These are phyloP conservation scores for Zygoascus meyerae DNA, from an alignment of 1,139 yeast genomes.

Conservation along the genomic window DNA sequence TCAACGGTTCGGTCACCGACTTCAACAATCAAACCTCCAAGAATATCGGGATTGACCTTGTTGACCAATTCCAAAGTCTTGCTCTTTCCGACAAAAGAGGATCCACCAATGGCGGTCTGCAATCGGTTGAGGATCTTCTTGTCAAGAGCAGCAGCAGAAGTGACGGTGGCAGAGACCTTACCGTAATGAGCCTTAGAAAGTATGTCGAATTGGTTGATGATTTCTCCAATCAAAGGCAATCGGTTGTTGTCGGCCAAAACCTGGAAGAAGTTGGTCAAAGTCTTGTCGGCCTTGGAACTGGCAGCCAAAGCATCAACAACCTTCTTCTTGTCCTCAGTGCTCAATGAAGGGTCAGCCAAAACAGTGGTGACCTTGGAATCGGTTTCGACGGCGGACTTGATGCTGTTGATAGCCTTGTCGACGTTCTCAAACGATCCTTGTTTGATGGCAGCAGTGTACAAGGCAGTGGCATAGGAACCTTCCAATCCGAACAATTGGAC, in stretches of 20 bases:
- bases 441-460: constrained; percentile 87
- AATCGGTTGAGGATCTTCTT: constrained; percentile 72
- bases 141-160: constrained; percentile 82
- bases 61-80: constrained; percentile 81
- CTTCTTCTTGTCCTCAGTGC: constrained; percentile 63
- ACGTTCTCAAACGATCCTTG: constrained; percentile 71
- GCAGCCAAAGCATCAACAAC: constrained; percentile 58
- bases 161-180: constrained; percentile 86
- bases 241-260: constrained; percentile 96
- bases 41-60: constrained; percentile 79
- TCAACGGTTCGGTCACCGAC: constrained; percentile 97
- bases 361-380: constrained; percentile 61
- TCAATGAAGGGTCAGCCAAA: constrained; percentile 79
- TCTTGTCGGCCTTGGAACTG: constrained; percentile 57
- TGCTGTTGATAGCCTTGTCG: constrained; percentile 56
- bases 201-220: constrained; percentile 66
- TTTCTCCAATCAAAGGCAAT: constrained; percentile 58
- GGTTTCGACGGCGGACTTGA: constrained; percentile 50
- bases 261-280: constrained; percentile 71
- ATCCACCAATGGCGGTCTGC: constrained; percentile 70
- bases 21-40: constrained; percentile 95
- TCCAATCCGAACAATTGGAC: constrained; percentile 92
- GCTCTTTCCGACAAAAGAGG: constrained; percentile 77
- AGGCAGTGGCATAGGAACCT: constrained; percentile 95
- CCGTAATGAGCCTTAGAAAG: constrained; percentile 90